Percentiles rank a stretch among this genome's conserved stretches.
Evolutionary conservation across 1,284 basidiomycete genomes (phyloP).

Genomic region (Ustilago nuda): DNA sequence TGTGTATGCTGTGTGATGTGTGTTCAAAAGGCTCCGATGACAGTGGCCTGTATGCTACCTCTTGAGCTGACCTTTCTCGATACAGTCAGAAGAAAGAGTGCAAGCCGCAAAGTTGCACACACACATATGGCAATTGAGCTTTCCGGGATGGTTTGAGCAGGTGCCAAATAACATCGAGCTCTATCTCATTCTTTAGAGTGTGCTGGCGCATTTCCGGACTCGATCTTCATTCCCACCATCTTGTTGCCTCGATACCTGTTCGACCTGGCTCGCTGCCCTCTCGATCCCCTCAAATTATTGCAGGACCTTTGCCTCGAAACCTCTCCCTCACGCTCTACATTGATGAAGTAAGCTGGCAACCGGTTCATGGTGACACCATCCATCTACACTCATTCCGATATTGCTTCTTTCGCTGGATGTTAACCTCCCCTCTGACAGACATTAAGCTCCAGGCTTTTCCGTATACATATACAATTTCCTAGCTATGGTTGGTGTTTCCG

Average conservation of each 20-base stretch:
- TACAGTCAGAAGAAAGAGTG: neutral
- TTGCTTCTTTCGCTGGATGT: neutral
- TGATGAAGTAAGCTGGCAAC: slow-evolving; percentile 5
- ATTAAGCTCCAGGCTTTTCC: neutral
- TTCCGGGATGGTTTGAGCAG: neutral
- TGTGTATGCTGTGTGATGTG: neutral
- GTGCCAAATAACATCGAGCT: neutral
- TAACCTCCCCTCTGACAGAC: neutral
- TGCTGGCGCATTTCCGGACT: neutral
- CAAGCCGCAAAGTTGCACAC: neutral
- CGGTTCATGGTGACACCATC: slow-evolving; percentile 5
- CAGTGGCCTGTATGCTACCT: neutral
- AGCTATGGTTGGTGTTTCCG: slow-evolving; percentile 34
- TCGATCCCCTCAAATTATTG: neutral
- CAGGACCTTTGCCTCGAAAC: neutral
- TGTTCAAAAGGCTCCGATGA: neutral
- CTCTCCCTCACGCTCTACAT: neutral
- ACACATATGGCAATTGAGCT: neutral
- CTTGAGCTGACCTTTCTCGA: neutral
- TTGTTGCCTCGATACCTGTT: neutral
- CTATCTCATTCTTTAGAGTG: neutral
- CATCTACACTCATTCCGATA: neutral
- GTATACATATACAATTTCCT: neutral
- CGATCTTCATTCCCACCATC: neutral
- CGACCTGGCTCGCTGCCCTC: neutral